A percentile compares a stretch with the other conserved stretches of the same genome.
phyloP scores from a whole-genome alignment of 2,329 filamentous ascomycete genomes.

The Fusarium armeniacum region DNA sequence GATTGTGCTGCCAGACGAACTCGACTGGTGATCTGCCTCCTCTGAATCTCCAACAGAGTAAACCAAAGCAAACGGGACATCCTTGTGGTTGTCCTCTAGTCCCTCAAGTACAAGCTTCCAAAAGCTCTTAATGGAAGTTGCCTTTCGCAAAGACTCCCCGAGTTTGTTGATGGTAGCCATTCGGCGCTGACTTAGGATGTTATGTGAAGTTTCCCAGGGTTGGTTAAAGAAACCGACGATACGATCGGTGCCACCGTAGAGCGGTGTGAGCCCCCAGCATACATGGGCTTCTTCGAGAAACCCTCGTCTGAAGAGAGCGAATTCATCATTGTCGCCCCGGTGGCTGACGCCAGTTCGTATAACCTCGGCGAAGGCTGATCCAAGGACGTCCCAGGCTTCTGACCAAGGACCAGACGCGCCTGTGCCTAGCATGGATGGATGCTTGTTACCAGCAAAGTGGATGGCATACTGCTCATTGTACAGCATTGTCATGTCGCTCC shows the following conservation, averaged over 20 bases:
- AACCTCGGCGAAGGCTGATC: conserved; percentile 54
- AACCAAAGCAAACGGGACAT: conserved; percentile 59
- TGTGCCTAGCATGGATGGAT: conserved; percentile 72
- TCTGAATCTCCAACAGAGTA: conserved; percentile 58
- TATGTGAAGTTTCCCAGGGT: too few species aligned
- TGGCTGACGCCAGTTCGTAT: conserved; percentile 54
- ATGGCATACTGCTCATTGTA: conserved; percentile 73
- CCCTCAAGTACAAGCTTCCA: conserved; percentile 54
- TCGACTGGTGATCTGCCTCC: conserved; percentile 55
- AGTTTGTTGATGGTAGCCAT: conserved; percentile 55
- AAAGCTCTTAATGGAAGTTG: conserved; percentile 54
- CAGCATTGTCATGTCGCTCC: conserved; percentile 70
- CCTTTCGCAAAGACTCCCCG: conserved; percentile 50
- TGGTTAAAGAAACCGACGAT: conserved; percentile 51
- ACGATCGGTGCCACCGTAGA: conserved; percentile 55
- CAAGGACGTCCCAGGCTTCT: conserved; percentile 59
- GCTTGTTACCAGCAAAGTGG: conserved; percentile 72
- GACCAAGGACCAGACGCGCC: conserved; percentile 69
- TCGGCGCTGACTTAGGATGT: conserved; percentile 51
- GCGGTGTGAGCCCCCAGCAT: conserved; percentile 57
- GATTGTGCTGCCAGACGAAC: conserved; percentile 54
- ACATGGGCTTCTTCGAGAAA: conserved; percentile 59
- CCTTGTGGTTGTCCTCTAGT: conserved; percentile 54
- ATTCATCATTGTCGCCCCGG: conserved; percentile 53
- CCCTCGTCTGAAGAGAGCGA: conserved; percentile 53